Evolutionary conservation across 257 asterid genomes (phyloP).

Genomic region (Gentiana dahurica): DNA sequence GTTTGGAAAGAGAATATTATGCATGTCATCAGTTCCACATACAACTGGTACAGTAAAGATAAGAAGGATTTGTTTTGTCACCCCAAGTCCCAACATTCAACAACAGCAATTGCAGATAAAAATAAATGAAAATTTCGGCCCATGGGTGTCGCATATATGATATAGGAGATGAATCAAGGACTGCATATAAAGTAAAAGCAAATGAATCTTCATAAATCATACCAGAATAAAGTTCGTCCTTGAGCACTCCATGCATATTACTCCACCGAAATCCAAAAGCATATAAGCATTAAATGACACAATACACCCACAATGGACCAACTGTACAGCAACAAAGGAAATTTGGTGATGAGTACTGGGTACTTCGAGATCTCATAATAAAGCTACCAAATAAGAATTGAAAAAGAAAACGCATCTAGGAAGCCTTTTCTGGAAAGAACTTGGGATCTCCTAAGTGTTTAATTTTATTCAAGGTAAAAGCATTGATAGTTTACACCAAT

Average conservation of each 20-base stretch:
- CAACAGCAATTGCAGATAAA: no score
- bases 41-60: no score
- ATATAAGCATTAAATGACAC: conserved; percentile 59
- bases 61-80: no score
- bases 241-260: conserved; percentile 76
- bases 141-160: no score
- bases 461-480: no score
- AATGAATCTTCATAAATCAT: conserved; percentile 15
- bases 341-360: neutral
- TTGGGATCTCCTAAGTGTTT: neutral
- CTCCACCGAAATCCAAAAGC: conserved; percentile 70
- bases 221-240: conserved; percentile 55
- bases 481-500: no score
- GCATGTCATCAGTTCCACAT: no score
- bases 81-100: no score
- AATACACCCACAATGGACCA: conserved; percentile 79
- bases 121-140: no score
- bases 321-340: conserved; percentile 23
- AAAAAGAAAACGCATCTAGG: neutral
- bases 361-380: neutral
- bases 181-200: neutral
- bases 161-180: neutral
- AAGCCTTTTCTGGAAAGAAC: neutral
- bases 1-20: no score
- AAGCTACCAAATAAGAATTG: neutral